A percentile compares a stretch with the other conserved stretches of the same genome.
phyloP scores from a whole-genome alignment of 1,139 yeast genomes.

The Meyerozyma elateridarum region DNA sequence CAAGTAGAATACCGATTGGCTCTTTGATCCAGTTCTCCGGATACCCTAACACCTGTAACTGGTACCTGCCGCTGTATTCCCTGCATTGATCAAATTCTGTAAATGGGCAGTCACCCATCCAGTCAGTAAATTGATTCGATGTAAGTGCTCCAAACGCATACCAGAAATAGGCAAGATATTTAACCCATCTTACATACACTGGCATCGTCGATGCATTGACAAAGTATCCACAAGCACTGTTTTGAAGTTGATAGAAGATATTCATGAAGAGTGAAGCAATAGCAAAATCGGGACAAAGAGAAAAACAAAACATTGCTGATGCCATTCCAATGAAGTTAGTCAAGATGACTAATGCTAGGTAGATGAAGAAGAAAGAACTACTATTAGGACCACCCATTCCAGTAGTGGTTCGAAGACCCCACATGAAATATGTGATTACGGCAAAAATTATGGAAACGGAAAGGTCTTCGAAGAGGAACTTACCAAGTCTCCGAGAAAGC shows the following conservation, averaged over 20 bases:
- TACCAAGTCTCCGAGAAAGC: slow-evolving; percentile 61
- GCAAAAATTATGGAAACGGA: slow-evolving; percentile 59
- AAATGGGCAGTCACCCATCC: slow-evolving; percentile 51
- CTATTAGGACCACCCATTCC: slow-evolving; percentile 14
- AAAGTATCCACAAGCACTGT: slow-evolving; percentile 79
- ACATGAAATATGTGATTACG: slow-evolving; percentile 67
- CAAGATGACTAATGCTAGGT: slow-evolving; percentile 54
- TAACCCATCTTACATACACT: slow-evolving; percentile 81
- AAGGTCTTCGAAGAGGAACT: slow-evolving; percentile 65
- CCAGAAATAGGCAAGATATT: slow-evolving; percentile 72
- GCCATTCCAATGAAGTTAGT: slow-evolving; percentile 54
- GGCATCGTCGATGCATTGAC: slow-evolving; percentile 74
- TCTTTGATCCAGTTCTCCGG: slow-evolving; percentile 60
- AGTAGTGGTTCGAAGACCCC: slow-evolving; percentile 50
- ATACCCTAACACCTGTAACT: slow-evolving; percentile 56
- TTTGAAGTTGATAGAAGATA: slow-evolving; percentile 63
- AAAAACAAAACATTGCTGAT: slow-evolving; percentile 52
- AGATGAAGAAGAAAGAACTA: slow-evolving; percentile 51
- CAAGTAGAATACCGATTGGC: slow-evolving; percentile 58
- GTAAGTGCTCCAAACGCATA: slow-evolving; percentile 68
- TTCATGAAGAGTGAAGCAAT: slow-evolving; percentile 61
- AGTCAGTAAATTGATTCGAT: slow-evolving; percentile 62
- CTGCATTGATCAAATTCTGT: slow-evolving; percentile 25
- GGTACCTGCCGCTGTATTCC: slow-evolving; percentile 51
- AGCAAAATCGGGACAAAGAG: slow-evolving; percentile 61